Evolutionary conservation across 2,329 filamentous ascomycete genomes (phyloP), one percentile per base, ranked within the genome.

Genomic region (Paecilomyces variotii): DNA sequence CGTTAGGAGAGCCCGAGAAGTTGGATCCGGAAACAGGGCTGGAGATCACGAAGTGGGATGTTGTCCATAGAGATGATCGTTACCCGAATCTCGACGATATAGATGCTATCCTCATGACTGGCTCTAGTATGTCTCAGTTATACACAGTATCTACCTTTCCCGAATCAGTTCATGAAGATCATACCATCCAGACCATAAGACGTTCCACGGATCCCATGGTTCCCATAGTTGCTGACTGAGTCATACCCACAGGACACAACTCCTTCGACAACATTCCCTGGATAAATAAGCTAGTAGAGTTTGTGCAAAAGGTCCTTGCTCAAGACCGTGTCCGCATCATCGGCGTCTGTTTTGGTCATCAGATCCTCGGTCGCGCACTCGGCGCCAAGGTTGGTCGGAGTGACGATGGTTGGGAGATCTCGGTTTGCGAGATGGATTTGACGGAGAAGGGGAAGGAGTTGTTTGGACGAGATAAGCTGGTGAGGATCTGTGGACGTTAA

Each of bases 271-370:
- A 87, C 65, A 80, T 85, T 55, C 82, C 86, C 0, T 96, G 91
- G 91, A 93, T 94, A 62, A 62, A 86, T 50, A 85, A 82, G 56
- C 80, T 96, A 1, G 86, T 91, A 19, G 84, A 86, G 1, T 96
- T 86, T 67, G 84, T 83, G 0, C 77, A 79, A 55, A 77, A 80
- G 63, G 78, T 88, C 2, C 79, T 90, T 34, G 78, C 79, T 11
- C 82, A 87, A 62, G 78, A 81, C 27, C 79, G 84, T 0, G 83
- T 94, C 6, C 82, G 85, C 35, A 74, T 92, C n/a, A 80, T 96
- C 14, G 91, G 90, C 10, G 82, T 94, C 14, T 96, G 91, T 74
- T 96, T 93, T 72, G 91, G 91, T 4, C 91, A 95, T 71, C 90
- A 96, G 77, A 91, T 96, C 66, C 77, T 94, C 51, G 90, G 83